Percentiles rank a stretch among this genome's conserved stretches.
Evolutionary conservation across 2,329 filamentous ascomycete species (phyloP).

Genomic region (Paecilomyces sp.): DNA sequence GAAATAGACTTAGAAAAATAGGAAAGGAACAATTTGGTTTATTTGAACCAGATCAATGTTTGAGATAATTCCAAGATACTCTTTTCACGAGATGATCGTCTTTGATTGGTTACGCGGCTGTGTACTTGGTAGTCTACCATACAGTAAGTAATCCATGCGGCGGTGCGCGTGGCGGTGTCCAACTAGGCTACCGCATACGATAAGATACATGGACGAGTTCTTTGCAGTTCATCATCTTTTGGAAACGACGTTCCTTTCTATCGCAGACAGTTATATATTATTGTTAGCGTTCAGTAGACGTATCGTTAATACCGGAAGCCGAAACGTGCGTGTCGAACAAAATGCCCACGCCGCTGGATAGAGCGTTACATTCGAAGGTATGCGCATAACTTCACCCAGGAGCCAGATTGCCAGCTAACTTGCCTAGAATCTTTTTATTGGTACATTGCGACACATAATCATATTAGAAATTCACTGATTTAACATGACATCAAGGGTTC

Average conservation of each 20-base stretch:
- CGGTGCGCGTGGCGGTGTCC: neutral
- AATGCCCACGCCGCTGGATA: slow-evolving; percentile 65
- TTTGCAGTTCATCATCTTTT: neutral
- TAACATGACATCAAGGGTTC: slow-evolving; percentile 55
- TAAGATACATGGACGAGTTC: neutral
- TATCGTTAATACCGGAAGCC: neutral
- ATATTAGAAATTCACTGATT: neutral
- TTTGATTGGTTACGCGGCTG: too few species aligned
- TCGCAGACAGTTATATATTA: neutral
- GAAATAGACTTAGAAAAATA: neutral
- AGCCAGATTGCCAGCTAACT: slow-evolving; percentile 5
- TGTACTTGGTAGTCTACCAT: too few species aligned
- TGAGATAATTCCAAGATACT: too few species aligned
- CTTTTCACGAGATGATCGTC: too few species aligned
- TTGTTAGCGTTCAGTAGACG: neutral
- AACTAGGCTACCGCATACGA: neutral
- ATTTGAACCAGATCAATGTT: neutral
- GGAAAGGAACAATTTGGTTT: neutral
- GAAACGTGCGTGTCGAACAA: slow-evolving; percentile 15
- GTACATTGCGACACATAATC: slow-evolving; percentile 36
- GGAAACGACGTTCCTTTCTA: neutral
- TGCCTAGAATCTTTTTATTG: slow-evolving; percentile 60
- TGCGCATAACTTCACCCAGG: neutral
- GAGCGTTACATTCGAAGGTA: slow-evolving; percentile 61
- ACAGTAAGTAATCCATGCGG: neutral